Evolutionary conservation across 208 protist species (phyloP).

Genomic region (Trypanosoma melophagium): DNA sequence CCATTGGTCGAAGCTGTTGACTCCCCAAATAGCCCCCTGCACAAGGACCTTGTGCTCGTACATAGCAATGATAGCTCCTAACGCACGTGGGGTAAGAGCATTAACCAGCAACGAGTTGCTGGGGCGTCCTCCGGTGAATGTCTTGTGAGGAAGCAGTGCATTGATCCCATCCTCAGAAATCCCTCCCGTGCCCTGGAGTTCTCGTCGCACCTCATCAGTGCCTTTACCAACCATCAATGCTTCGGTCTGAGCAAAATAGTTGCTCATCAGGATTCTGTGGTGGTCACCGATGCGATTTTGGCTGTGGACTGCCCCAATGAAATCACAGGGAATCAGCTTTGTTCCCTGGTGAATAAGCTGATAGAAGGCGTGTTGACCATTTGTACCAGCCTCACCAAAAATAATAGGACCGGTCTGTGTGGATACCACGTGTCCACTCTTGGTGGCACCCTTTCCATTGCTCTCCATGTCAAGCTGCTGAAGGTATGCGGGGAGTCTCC

Average conservation of each 20-base stretch:
- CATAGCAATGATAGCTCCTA: conserved; percentile 96
- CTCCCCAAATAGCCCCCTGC: conserved; percentile 96
- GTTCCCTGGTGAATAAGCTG: conserved; percentile 97
- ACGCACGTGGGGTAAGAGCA: conserved; percentile 89
- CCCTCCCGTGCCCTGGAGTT: conserved; percentile 62
- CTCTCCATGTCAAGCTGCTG: conserved; percentile 98
- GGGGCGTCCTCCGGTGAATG: conserved; percentile 93
- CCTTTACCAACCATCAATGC: conserved; percentile 96
- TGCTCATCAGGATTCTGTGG: conserved; percentile 95
- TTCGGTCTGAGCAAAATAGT: conserved; percentile 98
- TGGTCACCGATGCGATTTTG: conserved; percentile 94
- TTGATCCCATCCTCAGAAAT: conserved; percentile 57
- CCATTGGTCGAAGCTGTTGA: conserved; percentile 98
- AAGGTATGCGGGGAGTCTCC: conserved; percentile 96
- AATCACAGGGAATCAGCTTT: conserved; percentile 96
- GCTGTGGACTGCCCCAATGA: conserved; percentile 90
- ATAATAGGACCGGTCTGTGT: conserved; percentile 94
- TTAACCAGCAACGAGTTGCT: conserved; percentile 96
- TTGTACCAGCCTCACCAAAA: conserved; percentile 96
- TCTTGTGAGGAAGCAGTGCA: conserved; percentile 75
- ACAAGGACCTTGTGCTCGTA: conserved; percentile 98
- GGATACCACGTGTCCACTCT: conserved; percentile 50
- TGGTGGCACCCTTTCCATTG: conserved; percentile 94
- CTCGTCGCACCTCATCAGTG: conserved; percentile 72
- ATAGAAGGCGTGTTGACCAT: conserved; percentile 95